A percentile compares a stretch with the other conserved stretches of the same genome.
These are phyloP conservation scores for Trichoderma afroharzianum DNA, from an alignment of 2,329 filamentous ascomycete species.

Conservation along the genomic window DNA sequence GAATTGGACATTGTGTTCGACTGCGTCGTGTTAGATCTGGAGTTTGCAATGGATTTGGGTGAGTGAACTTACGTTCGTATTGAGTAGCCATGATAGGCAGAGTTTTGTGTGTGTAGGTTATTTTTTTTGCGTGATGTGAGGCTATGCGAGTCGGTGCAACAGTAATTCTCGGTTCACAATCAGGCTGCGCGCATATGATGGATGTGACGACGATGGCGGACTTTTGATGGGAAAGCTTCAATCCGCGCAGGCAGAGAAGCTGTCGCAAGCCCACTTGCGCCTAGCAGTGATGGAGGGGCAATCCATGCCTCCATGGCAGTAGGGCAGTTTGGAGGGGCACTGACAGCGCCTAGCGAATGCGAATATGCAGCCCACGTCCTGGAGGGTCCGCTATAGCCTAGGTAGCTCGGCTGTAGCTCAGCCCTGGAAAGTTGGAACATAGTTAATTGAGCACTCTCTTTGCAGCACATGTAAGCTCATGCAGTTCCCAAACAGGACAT, in stretches of 20 bases:
- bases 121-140: background rate
- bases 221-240: background rate
- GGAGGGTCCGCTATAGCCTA: background rate
- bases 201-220: background rate
- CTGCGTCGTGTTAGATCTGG: slow-evolving; percentile 33
- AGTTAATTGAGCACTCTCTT: no score
- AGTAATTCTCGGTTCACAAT: background rate
- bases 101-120: background rate
- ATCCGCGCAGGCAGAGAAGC: slow-evolving; percentile 14
- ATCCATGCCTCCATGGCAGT: no score
- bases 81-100: slow-evolving; percentile 48
- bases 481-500: background rate
- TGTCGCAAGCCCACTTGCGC: slow-evolving; percentile 13
- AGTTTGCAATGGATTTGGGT: background rate
- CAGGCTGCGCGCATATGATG: background rate
- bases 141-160: background rate
- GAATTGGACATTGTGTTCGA: slow-evolving; percentile 61
- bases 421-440: background rate
- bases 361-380: background rate
- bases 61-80: slow-evolving; percentile 48
- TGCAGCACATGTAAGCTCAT: background rate
- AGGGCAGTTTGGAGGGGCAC: background rate
- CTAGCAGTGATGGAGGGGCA: background rate
- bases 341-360: background rate
- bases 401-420: background rate